Evolutionary conservation across 2,329 filamentous ascomycete genomes (phyloP).

Genomic region (Moelleriella libera): DNA sequence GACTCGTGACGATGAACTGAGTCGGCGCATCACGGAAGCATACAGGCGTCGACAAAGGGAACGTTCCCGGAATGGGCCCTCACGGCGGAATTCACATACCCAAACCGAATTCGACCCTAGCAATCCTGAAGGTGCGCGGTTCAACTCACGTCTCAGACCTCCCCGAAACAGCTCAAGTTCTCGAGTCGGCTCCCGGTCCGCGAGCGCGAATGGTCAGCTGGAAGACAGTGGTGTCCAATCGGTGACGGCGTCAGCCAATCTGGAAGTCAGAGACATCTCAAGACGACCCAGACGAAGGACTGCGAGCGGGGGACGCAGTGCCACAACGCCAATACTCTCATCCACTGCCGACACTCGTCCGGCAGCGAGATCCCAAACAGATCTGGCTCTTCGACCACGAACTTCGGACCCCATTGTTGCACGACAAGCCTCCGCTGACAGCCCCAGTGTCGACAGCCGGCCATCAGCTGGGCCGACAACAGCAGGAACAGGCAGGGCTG

Average conservation of each 20-base stretch:
- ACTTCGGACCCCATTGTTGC: slow-evolving; percentile 20
- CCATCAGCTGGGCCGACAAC: slow-evolving; percentile 14
- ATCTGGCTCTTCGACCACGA: slow-evolving; percentile 35
- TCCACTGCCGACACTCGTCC: slow-evolving; percentile 29
- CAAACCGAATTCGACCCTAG: slow-evolving; percentile 11
- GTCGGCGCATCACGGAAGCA: slow-evolving; percentile 77
- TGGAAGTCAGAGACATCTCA: slow-evolving; percentile 16
- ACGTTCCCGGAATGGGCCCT: slow-evolving; percentile 32
- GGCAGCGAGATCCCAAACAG: slow-evolving; percentile 49
- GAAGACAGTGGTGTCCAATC: slow-evolving; percentile 40
- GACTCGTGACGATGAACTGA: slow-evolving; percentile 76
- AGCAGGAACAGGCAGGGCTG: slow-evolving; percentile 6
- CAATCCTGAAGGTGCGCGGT: slow-evolving; percentile 19
- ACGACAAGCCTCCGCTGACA: slow-evolving; percentile 26
- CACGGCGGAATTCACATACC: not conserved
- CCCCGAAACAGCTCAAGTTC: slow-evolving; percentile 17
- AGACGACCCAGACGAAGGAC: slow-evolving; percentile 30
- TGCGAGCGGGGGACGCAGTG: slow-evolving; percentile 39
- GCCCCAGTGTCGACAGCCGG: slow-evolving; percentile 24
- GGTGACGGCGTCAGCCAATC: slow-evolving; percentile 13
- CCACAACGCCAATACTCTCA: slow-evolving; percentile 31
- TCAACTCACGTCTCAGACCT: slow-evolving; percentile 14
- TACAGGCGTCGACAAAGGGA: slow-evolving; percentile 65
- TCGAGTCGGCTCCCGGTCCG: slow-evolving; percentile 29
- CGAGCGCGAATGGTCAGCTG: slow-evolving; percentile 24